phyloP scores from a whole-genome alignment of 2,329 filamentous ascomycete genomes.

The Colletotrichum euphorbiae region DNA sequence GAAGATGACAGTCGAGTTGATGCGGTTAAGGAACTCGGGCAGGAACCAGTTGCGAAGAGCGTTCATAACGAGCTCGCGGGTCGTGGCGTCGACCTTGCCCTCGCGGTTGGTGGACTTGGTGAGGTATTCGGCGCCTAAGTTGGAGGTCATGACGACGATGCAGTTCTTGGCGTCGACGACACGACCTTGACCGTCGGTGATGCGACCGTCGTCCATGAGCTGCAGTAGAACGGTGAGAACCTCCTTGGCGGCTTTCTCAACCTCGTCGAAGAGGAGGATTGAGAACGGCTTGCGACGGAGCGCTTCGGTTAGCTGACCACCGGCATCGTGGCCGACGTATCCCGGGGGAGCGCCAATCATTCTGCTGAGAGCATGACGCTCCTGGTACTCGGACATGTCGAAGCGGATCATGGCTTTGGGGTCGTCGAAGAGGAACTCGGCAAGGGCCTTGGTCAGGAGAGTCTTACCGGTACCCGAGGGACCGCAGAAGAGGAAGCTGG shows the following conservation, averaged over 20 bases:
- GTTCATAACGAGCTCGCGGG: slow-evolving; percentile 89
- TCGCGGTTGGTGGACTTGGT: slow-evolving; percentile 80
- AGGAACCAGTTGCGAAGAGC: slow-evolving; percentile 96
- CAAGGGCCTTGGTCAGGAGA: slow-evolving; percentile 93
- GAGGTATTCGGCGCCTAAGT: slow-evolving; percentile 95
- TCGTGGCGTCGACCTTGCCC: slow-evolving; percentile 87
- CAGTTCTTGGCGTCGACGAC: slow-evolving; percentile 97
- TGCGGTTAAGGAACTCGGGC: slow-evolving; percentile 98
- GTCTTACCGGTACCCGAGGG: slow-evolving; percentile 99
- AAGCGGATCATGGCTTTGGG: slow-evolving; percentile 98
- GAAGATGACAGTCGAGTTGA: slow-evolving; percentile 96
- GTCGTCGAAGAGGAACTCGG: slow-evolving; percentile 98
- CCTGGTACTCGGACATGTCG: slow-evolving; percentile 99
- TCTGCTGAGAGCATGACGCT: slow-evolving; percentile 91
- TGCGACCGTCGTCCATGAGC: slow-evolving; percentile 98
- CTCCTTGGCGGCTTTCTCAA: slow-evolving; percentile 99
- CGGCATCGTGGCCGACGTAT: slow-evolving; percentile 96
- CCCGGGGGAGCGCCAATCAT: slow-evolving; percentile 99
- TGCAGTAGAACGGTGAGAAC: slow-evolving; percentile 97
- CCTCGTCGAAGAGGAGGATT: slow-evolving; percentile 96
- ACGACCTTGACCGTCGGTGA: slow-evolving; percentile 97
- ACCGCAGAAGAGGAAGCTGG: slow-evolving; percentile 98
- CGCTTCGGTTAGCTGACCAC: slow-evolving; percentile 94
- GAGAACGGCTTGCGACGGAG: slow-evolving; percentile 96
- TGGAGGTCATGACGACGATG: slow-evolving; percentile 99